Evolutionary conservation across 257 asterid genomes (phyloP), one percentile per base, ranked within the genome.

Genomic region (Przewalskia tangutica): DNA sequence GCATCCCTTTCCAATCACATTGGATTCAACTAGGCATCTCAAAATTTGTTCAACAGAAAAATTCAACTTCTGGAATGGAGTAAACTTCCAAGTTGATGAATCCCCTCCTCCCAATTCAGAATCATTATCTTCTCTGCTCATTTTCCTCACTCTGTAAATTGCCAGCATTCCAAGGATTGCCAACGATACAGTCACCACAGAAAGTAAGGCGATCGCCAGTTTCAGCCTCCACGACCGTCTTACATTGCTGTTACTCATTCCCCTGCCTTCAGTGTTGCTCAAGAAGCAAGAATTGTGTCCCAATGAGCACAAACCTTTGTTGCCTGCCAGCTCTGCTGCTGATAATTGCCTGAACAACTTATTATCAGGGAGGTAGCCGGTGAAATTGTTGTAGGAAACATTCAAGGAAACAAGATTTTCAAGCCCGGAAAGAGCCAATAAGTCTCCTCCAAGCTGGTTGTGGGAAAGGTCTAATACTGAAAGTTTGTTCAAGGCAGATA

Each of bases 1-100:
- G 86, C 98, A 93, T 6, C 97, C 98, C 79, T 92, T 93, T 10
- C 98, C 98, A 0, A 93, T 93, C 2, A 88, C 90, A 46, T 93
- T 93, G 64, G 92, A 82, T 81, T 93, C 98, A 16, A 91, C 87
- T 2, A 93, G 83, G 66, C 97, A 90, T 56, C 83, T 85, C 7
- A 91, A 77, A 14, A 93, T 87, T 82, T 92, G 89, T 17, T 90
- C 90, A 0, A 91, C 87, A 0, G 93, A 89, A 85, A 93, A 92
- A 81, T 82, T 90, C 55, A 93, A 82, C 84, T 90, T 93, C 88
- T 93, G 97, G 81, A 93, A 92, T 2, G 96, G 98, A 62, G 89
- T 91, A 73, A 91, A 90, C 77, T 91, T 88, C 98, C 98, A 93
- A 51, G 94, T 82, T 40, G 89, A 86, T 1, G 83, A 70, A 23